Percentiles rank a stretch among this genome's conserved stretches.
Evolutionary conservation across 495 filamentous ascomycete genomes (phyloP).

Genomic region (Filosporella fistucella): DNA sequence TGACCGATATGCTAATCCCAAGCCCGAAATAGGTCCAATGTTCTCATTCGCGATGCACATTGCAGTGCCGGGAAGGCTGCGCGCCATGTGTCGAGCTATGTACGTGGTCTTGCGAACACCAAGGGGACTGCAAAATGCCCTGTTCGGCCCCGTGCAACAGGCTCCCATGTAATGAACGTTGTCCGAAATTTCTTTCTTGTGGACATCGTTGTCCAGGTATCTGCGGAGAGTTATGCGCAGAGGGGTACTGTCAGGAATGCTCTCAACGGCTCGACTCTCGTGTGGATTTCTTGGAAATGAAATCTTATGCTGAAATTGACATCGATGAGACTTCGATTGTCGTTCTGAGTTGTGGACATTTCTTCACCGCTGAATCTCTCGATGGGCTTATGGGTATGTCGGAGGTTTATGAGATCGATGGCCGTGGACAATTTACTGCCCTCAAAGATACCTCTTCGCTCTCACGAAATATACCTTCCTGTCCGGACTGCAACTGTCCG

Average conservation of each 20-base stretch:
- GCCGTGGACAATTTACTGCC: constrained; percentile 13
- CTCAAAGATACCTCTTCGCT: constrained; percentile 19
- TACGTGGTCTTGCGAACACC: constrained; percentile 8
- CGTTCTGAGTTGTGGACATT: constrained; percentile 62
- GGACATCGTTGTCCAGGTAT: constrained; percentile 50
- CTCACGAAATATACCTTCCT: constrained; percentile 19
- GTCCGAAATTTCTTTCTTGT: constrained; percentile 50
- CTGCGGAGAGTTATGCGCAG: constrained; percentile 40
- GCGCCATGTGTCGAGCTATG: constrained; percentile 33
- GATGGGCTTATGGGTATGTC: constrained; percentile 60
- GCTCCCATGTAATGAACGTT: constrained; percentile 64
- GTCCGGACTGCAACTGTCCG: constrained; percentile 24
- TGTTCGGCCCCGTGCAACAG: constrained; percentile 57
- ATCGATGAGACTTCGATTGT: constrained; percentile 55
- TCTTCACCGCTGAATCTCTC: constrained; percentile 54
- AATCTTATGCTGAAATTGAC: constrained; percentile 50
- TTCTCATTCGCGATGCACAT: constrained; percentile 30
- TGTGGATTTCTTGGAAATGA: constrained; percentile 49
- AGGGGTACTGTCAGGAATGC: constrained; percentile 20
- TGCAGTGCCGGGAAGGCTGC: constrained; percentile 38
- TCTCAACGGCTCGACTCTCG: constrained; percentile 2
- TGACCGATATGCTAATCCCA: background rate
- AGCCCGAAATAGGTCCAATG: constrained; percentile 12
- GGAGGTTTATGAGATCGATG: constrained; percentile 23
- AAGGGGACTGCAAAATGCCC: constrained; percentile 13